Conservation (phyloP, 768 basidiomycete genomes). For the Lactarius indigo region DNA sequence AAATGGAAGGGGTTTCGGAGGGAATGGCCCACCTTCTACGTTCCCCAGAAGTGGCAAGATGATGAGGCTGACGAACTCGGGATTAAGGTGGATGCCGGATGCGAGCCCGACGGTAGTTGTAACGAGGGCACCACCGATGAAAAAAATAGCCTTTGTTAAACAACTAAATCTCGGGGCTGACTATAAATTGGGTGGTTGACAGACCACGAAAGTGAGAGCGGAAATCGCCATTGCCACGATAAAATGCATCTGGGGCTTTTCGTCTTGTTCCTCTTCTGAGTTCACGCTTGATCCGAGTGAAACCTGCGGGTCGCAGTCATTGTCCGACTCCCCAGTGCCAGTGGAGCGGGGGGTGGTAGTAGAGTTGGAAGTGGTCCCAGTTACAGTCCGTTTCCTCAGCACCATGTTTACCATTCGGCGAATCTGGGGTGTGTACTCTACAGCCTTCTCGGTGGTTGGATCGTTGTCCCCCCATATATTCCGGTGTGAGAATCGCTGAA, state of each 20-base stretch:
- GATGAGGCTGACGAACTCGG: constrained; percentile 83
- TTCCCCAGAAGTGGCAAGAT: constrained; percentile 90
- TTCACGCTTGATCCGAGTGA: too few species aligned
- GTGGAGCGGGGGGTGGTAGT: constrained; percentile 1
- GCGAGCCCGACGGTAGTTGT: constrained; percentile 78
- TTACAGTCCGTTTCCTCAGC: neutral
- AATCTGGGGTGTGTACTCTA: neutral
- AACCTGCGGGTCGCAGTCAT: neutral
- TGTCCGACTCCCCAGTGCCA: constrained; percentile 13
- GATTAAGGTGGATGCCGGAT: constrained; percentile 47
- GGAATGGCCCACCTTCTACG: constrained; percentile 51
- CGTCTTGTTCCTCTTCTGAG: constrained; percentile 27
- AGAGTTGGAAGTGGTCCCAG: neutral
- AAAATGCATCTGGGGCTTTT: constrained; percentile 36
- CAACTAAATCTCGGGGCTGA: neutral
- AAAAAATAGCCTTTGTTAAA: constrained; percentile 39
- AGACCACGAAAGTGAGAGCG: constrained; percentile 37
- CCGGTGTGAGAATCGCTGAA: constrained; percentile 55
- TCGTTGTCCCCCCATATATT: constrained; percentile 44
- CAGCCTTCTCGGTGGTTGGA: neutral
- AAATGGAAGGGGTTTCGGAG: neutral
- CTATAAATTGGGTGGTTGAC: constrained; percentile 17
- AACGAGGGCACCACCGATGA: constrained; percentile 64
- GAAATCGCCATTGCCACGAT: constrained; percentile 36
- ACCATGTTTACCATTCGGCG: neutral